Conservation (phyloP, 2,329 filamentous ascomycete genomes). For the Pyrenochaeta sp. region DNA sequence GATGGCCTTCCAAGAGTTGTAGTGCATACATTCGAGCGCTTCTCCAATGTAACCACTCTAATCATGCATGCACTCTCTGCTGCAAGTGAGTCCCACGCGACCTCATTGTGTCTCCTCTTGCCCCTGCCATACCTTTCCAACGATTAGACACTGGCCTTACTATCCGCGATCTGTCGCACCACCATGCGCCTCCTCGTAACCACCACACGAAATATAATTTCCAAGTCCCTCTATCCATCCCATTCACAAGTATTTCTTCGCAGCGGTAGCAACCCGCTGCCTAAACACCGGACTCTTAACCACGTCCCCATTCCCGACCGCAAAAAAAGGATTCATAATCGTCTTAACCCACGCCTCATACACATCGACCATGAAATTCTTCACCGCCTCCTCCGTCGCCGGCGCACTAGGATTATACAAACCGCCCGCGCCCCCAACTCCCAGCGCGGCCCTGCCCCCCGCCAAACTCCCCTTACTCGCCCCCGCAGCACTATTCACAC, state of each 20-base stretch:
- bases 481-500: constrained; percentile 25
- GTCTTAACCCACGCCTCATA: constrained; percentile 98
- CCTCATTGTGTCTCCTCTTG: not conserved
- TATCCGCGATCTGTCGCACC: not conserved
- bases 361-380: constrained; percentile 65
- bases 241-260: constrained; percentile 84
- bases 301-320: constrained; percentile 81
- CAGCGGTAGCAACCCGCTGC: constrained; percentile 81
- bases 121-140: not conserved
- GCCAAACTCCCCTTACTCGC: constrained; percentile 40
- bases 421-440: constrained; percentile 48
- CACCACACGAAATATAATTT: not conserved
- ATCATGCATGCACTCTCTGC: not conserved
- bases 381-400: constrained; percentile 91
- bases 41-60: not conserved
- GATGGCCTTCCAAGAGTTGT: not conserved
- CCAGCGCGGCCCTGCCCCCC: constrained; percentile 38
- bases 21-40: not conserved
- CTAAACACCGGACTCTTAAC: constrained; percentile 89
- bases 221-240: not conserved
- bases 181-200: not conserved
- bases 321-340: constrained; percentile 96
- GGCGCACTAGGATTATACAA: constrained; percentile 81
- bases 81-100: not conserved
- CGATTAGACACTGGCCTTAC: not conserved